Percentiles rank a stretch among this genome's conserved stretches.
Evolutionary conservation across 176 grass and related monocot species (phyloP).

Genomic region (Neostapfia colusana): DNA sequence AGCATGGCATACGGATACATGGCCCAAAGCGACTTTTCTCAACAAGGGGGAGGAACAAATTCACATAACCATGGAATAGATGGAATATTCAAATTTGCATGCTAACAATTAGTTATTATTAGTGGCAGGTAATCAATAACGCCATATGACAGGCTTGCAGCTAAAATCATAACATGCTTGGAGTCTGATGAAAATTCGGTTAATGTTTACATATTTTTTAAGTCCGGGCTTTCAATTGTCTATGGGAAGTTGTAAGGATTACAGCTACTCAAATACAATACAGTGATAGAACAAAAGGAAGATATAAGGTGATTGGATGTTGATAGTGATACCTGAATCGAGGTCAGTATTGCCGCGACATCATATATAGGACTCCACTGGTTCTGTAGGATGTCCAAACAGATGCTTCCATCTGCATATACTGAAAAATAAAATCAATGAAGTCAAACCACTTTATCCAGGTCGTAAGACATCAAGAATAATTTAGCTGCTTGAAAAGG

Average conservation of each 20-base stretch:
- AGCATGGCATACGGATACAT: neutral
- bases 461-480: neutral
- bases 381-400: constrained; percentile 95
- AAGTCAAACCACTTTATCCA: neutral
- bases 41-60: too few species aligned
- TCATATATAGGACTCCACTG: constrained; percentile 99
- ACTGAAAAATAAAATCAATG: constrained; percentile 40
- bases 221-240: neutral
- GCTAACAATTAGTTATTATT: neutral
- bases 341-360: constrained; percentile 96
- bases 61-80: too few species aligned
- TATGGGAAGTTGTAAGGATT: neutral
- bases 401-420: constrained; percentile 96
- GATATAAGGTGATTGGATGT: neutral
- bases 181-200: neutral
- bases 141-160: neutral
- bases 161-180: neutral
- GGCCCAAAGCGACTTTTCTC: too few species aligned
- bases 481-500: neutral
- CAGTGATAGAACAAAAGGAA: constrained; percentile 4
- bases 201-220: neutral
- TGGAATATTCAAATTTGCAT: too few species aligned
- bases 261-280: neutral
- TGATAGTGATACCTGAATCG: constrained; percentile 68
- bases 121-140: constrained; percentile 15